phyloP scores from a whole-genome alignment of 1,284 basidiomycete genomes.

The Psilocybe mexicana region DNA sequence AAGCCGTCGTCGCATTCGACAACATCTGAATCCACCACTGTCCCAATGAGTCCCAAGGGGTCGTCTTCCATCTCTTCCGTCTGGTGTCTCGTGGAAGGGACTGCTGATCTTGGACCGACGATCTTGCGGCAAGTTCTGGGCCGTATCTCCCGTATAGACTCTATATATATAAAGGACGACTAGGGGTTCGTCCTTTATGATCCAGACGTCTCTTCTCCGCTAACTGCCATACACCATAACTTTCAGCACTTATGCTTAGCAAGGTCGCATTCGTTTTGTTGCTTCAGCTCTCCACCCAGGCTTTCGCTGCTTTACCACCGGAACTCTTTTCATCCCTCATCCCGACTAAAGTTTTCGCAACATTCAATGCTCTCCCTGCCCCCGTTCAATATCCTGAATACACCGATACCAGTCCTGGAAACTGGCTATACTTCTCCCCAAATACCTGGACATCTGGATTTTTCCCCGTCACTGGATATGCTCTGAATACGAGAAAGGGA shows the following conservation, averaged over 20 bases:
- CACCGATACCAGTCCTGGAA: slow-evolving; percentile 44
- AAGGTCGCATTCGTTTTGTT: not conserved
- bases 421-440: slow-evolving; percentile 52
- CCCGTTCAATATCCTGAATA: slow-evolving; percentile 60
- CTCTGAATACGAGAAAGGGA: slow-evolving; percentile 49
- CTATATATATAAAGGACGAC: too few species aligned
- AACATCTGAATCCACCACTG: too few species aligned
- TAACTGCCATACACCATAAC: not conserved
- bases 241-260: not conserved
- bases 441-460: slow-evolving; percentile 72
- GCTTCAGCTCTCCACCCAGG: not conserved
- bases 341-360: slow-evolving; percentile 55
- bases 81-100: too few species aligned
- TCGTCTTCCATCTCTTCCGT: too few species aligned
- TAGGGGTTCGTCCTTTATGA: not conserved
- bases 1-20: too few species aligned
- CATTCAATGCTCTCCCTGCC: slow-evolving; percentile 41
- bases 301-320: slow-evolving; percentile 24
- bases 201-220: not conserved
- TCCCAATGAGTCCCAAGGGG: too few species aligned
- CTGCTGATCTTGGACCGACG: too few species aligned
- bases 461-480: slow-evolving; percentile 63
- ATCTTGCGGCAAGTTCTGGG: too few species aligned
- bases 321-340: slow-evolving; percentile 60
- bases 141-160: too few species aligned